Conservation (phyloP, 306 rosid species). For the Cucurbita argyrosperma region DNA sequence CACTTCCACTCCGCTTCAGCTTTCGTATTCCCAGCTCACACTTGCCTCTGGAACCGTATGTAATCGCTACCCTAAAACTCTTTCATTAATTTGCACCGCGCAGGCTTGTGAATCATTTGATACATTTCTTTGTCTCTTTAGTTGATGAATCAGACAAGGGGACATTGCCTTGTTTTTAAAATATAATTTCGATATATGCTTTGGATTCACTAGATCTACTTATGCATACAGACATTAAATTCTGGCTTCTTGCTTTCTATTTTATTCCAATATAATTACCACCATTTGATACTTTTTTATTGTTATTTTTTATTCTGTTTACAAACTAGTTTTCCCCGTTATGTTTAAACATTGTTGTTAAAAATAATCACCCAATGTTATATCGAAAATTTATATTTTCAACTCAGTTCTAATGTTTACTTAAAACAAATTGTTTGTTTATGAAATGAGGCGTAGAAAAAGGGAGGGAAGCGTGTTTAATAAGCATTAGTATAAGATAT, state of each 20-base stretch:
- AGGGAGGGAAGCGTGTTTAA: neutral
- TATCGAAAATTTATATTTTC: no score
- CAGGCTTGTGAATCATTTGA: neutral
- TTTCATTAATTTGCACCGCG: neutral
- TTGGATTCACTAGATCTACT: neutral
- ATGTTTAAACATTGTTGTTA: no score
- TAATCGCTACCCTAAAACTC: neutral
- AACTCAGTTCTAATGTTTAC: no score
- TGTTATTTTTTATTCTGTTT: neutral
- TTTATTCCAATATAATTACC: neutral
- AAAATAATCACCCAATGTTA: no score
- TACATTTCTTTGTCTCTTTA: neutral
- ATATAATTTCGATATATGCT: neutral
- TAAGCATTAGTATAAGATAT: neutral
- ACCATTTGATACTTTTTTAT: neutral
- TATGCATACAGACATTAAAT: neutral
- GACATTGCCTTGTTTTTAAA: neutral
- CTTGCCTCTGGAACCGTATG: slow-evolving; percentile 66
- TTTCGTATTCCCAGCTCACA: slow-evolving; percentile 51
- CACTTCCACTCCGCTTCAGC: slow-evolving; percentile 47
- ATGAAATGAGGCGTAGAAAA: neutral
- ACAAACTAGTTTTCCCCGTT: neutral
- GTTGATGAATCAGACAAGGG: neutral
- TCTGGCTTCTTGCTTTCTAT: neutral
- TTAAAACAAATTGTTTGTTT: neutral